Base-by-base conservation (phyloP, 306 rosid species). In the Quercus suber region DNA sequence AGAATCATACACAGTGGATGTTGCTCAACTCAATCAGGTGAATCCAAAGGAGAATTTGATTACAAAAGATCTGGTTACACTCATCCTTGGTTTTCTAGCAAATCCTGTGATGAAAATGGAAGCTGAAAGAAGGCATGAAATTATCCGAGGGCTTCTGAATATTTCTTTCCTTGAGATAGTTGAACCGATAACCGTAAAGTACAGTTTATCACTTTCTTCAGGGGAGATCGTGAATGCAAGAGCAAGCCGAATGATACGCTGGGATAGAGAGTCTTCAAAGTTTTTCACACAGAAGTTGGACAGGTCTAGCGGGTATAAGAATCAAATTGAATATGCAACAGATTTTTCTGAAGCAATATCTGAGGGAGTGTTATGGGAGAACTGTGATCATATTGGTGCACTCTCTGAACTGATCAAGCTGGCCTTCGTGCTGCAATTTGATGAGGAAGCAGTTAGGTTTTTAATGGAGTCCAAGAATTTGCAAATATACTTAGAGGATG, bases 1-100 rank as follows among this genome's bases (percentile, higher is more conserved):
- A 80, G 92, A 88, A 71, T 19, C 83, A 31, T 64, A 78, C 2
- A 19, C 69, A 5, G 49, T 17, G 8, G 63, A 75, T 73, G 86
- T 69, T 25, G 74, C 11, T 7, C 55, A 73, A 57, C 58, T 82
- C 55, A 71, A 71, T 35, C 68, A 52, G 41, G 73, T 69, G 75
- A 80, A 84, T 43, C 85, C 82, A 58, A 69, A 65, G 53, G 75
- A 63, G 1, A 27, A 15, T 45, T 77, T 87, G 52, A 73, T 86
- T 17, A 76, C 79, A 15, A 89, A 75, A 80, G 87, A 79, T 2
- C 55, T 93, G 81, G 73, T 88, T 57, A 87, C 73, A 81, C 88
- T 93, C 41, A 86, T 87, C 69, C 92, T 93, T 64, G 89, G 94
- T 51, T 93, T 87, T 67, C 90, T 93, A 57, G 90, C 94, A n/a